Percentiles rank a stretch among this genome's conserved stretches.
phyloP scores from a whole-genome alignment of 805 yeast species.

The Spathaspora passalidarum region DNA sequence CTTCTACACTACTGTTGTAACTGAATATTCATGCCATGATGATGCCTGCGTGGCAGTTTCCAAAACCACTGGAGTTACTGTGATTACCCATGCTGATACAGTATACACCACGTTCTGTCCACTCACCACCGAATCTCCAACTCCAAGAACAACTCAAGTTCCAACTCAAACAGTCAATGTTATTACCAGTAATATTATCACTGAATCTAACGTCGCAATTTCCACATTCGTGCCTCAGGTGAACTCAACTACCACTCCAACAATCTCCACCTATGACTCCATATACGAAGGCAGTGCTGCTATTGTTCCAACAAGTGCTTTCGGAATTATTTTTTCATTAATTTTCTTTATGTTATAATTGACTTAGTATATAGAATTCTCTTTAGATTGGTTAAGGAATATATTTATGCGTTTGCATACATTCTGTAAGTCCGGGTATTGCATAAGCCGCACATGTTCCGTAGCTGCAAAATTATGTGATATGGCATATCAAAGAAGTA shows the following conservation, averaged over 20 bases:
- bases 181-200: slow-evolving; percentile 39
- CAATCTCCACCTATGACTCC: slow-evolving; percentile 8
- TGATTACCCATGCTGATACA: slow-evolving; percentile 21
- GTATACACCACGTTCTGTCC: slow-evolving; percentile 29
- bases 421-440: no score
- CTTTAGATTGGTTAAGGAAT: no score
- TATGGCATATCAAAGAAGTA: no score
- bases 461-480: no score
- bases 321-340: slow-evolving; percentile 22
- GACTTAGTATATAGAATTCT: no score
- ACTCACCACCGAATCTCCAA: slow-evolving; percentile 6
- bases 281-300: slow-evolving; percentile 26
- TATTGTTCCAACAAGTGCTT: slow-evolving; percentile 20
- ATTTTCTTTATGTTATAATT: slow-evolving; percentile 9
- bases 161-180: slow-evolving; percentile 23
- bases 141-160: slow-evolving; percentile 1
- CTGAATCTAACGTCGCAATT: slow-evolving; percentile 24
- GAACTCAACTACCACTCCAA: slow-evolving; percentile 4
- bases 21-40: slow-evolving; percentile 34
- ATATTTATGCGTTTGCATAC: no score
- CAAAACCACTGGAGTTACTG: slow-evolving; percentile 32
- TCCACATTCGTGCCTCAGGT: slow-evolving; percentile 13
- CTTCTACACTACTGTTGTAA: slow-evolving; percentile 24
- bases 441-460: no score
- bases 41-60: slow-evolving; percentile 25